phyloP scores from a whole-genome alignment of 2,329 filamentous ascomycete genomes.

The Trichoderma sp. region DNA sequence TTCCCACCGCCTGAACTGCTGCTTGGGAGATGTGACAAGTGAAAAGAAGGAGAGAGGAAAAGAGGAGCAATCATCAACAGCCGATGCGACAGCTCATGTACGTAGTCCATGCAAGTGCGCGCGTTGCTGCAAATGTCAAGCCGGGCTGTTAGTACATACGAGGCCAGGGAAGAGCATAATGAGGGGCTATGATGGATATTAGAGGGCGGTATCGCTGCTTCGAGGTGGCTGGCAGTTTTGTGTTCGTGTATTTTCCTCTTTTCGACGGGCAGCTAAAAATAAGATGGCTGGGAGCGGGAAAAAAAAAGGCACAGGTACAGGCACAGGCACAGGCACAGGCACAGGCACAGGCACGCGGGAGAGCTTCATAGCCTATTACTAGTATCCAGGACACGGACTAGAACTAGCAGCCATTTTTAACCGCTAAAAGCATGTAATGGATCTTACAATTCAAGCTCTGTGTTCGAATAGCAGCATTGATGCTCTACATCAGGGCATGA shows the following conservation, averaged over 20 bases:
- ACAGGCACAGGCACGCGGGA: background rate
- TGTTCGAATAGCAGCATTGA: background rate
- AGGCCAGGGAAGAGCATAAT: background rate
- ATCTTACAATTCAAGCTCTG: background rate
- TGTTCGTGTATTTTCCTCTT: background rate
- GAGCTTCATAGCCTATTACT: background rate
- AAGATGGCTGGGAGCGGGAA: slow-evolving; percentile 7
- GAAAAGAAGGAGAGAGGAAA: background rate
- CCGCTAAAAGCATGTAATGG: no score
- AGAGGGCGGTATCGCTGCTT: slow-evolving; percentile 4
- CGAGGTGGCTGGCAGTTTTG: slow-evolving; percentile 3
- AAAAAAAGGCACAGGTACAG: background rate
- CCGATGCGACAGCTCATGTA: slow-evolving; percentile 12
- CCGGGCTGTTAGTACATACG: background rate
- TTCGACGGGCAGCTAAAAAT: background rate
- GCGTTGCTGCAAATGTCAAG: background rate
- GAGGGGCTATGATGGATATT: background rate
- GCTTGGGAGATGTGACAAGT: background rate
- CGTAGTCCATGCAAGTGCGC: slow-evolving; percentile 4
- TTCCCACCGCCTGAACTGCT: background rate
- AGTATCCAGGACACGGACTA: background rate
- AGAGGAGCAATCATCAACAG: background rate
- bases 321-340: background rate
- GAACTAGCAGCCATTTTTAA: background rate
- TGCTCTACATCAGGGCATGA: background rate